Base-by-base conservation (phyloP, 768 basidiomycete genomes). In the Peribolospora kevripleyi region DNA sequence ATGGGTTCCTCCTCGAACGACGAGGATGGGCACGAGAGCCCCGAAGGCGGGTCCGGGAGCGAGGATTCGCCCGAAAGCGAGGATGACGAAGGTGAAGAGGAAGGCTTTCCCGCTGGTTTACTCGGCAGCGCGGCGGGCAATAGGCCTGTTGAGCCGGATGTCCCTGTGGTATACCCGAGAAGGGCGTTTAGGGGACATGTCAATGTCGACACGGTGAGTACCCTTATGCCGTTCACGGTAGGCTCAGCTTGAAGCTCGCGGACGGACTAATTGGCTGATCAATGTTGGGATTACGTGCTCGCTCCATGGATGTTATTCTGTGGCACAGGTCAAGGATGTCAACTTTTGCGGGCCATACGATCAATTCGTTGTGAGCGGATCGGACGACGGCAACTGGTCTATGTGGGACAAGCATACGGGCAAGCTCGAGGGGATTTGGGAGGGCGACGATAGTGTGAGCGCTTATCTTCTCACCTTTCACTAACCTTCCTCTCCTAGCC, bases 241-340 rank as follows among this genome's bases (percentile, higher is more conserved):
- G 25, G 25, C 25, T 25, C 25, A 25, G 25, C 25, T 25, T 25
- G 25, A 25, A 25, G 25, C 25, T 25, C 25, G 25, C 25, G 1
- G 25, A 25, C 25, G 25, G 25, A 25, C 25, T 25, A 25, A 25
- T 25, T 25, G 25, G 25, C 25, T 25, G 25, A 25, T 25, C 25
- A 25, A 25, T 25, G 25, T 25, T 25, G 25, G 25, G 25, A 25
- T 25, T 25, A 25, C 25, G 25, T 25, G 25, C 25, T 25, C 25
- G 25, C 25, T 25, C 25, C 25, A 25, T 25, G 25, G 25, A 25
- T 25, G 25, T 25, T 25, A 25, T 25, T 25, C 25, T 25, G 25
- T 25, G 14, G 57, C 60, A 39, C 62, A 61, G 5, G 62, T 64
- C 49, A 64, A 63, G 52, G 63, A 64, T 45, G 59, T 63, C 55